Evolutionary conservation across 257 asterid genomes (phyloP), one percentile per base, ranked within the genome.

Genomic region (Solanum bulbocastanum): DNA sequence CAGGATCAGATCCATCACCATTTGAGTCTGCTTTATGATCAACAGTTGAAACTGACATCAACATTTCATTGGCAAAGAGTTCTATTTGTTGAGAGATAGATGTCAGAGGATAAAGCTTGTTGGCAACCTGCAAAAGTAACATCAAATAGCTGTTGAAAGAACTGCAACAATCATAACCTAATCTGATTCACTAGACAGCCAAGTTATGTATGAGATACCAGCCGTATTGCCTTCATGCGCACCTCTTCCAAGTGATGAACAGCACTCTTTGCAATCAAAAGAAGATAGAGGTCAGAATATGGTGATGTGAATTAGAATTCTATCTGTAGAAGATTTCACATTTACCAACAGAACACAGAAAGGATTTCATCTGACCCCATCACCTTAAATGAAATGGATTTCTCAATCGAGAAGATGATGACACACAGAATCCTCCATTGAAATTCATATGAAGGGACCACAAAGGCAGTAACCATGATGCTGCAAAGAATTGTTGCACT

Each of bases 191-290:
- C 36, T 86, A 32, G 88, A 89, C 89, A 69, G 87, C 40, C 86
- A 78, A 90, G 89, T 81, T 87, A 75, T 25, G 75, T 14, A 87
- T 65, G 83, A 78, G 76, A 62, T 95, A 97, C 99, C 99, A 97
- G 94, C 87, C 99, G 98, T 90, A 97, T 94, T 89, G 99, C 99
- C 96, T 97, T 97, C 96, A 95, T 96, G 83, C 99, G 97, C 91
- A 97, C 99, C 93, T 97, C 99, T 90, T 96, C 99, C 90, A 93
- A 89, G 90, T 91, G 95, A 94, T 97, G 99, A 90, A 91, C 95
- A 58, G 99, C 92, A 89, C 99, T 94, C 99, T 97, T 85, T 89
- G 33, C 27, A 87, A 81, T 83, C 86, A 35, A 88, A 88, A 85
- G 89, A 71, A 87, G 22, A 78, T 56, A 89, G 75, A 91, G 75